phyloP scores from a whole-genome alignment of 441 rosid genomes.

The Gossypium armourianum region DNA sequence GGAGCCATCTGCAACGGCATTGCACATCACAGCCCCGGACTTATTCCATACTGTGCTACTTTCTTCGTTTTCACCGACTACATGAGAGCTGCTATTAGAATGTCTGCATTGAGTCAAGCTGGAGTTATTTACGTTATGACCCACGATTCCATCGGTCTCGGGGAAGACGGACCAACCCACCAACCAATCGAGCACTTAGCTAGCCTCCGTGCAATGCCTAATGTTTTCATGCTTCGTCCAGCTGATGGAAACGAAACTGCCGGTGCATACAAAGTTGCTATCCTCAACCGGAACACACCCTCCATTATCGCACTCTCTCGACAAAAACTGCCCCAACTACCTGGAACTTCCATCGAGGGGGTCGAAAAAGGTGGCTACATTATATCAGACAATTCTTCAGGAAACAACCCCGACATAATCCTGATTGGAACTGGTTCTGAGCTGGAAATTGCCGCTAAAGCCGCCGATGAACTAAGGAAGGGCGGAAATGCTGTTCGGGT shows the following conservation, averaged over 20 bases:
- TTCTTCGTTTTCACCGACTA: constrained; percentile 91
- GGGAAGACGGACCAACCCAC: constrained; percentile 92
- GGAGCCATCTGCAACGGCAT: constrained; percentile 82
- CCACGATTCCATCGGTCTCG: constrained; percentile 87
- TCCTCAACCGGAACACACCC: constrained; percentile 58
- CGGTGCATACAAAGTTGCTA: constrained; percentile 70
- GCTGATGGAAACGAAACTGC: constrained; percentile 86
- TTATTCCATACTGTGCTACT: constrained; percentile 77
- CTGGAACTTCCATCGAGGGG: constrained; percentile 73
- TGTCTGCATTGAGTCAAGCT: constrained; percentile 60
- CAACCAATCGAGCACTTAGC: constrained; percentile 86
- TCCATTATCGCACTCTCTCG: constrained; percentile 71
- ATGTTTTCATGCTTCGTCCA: constrained; percentile 72
- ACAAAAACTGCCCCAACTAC: constrained; percentile 65
- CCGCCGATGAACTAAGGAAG: constrained; percentile 61
- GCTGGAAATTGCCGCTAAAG: constrained; percentile 64
- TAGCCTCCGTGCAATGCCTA: constrained; percentile 94
- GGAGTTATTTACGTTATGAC: constrained; percentile 87
- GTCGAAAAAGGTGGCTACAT: constrained; percentile 71
- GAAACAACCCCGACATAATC: constrained; percentile 68
- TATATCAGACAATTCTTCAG: constrained; percentile 62
- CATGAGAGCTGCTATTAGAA: constrained; percentile 81
- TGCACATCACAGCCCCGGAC: constrained; percentile 63
- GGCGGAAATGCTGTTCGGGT: constrained; percentile 70
- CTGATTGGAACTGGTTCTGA: constrained; percentile 81